These are phyloP conservation scores for Paramecium tetraurelia DNA, from an alignment of 73 alveolate genomes.

Conservation along the genomic window DNA sequence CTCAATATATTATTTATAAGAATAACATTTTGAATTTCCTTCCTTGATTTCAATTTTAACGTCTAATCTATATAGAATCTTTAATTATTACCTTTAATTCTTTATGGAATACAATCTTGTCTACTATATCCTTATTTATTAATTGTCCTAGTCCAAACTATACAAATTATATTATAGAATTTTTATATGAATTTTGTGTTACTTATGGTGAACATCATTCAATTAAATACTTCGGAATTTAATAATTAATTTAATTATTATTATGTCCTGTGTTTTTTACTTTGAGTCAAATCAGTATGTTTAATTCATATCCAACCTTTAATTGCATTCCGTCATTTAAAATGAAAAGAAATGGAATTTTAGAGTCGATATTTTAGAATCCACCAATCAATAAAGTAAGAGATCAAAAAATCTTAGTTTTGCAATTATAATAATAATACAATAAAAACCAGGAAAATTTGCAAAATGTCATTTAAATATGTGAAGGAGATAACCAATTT, in stretches of 20 bases:
- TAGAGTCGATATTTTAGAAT: not conserved
- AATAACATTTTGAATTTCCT: not conserved
- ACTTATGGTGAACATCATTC: too few relatives aligned
- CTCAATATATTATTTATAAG: not conserved
- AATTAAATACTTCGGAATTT: not conserved
- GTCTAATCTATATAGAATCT: not conserved
- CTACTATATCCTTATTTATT: too few relatives aligned
- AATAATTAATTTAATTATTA: constrained; percentile 14
- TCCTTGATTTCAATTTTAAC: not conserved
- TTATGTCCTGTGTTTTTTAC: not conserved
- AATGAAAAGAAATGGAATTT: not conserved
- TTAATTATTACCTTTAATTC: not conserved
- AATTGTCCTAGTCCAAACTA: too few relatives aligned
- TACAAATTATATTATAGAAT: not conserved
- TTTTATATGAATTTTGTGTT: not conserved
- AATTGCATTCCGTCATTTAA: not conserved
- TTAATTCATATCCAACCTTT: not conserved
- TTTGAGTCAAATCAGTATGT: not conserved
- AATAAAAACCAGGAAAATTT: not conserved
- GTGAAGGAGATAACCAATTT: not conserved
- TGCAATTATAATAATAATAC: not conserved
- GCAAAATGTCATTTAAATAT: not conserved
- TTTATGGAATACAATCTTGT: too few relatives aligned
- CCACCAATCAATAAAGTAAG: not conserved
- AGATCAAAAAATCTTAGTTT: not conserved